These are phyloP conservation scores for Sisymbrium altissimum DNA, from an alignment of 345 rosid species.

Conservation along the genomic window DNA sequence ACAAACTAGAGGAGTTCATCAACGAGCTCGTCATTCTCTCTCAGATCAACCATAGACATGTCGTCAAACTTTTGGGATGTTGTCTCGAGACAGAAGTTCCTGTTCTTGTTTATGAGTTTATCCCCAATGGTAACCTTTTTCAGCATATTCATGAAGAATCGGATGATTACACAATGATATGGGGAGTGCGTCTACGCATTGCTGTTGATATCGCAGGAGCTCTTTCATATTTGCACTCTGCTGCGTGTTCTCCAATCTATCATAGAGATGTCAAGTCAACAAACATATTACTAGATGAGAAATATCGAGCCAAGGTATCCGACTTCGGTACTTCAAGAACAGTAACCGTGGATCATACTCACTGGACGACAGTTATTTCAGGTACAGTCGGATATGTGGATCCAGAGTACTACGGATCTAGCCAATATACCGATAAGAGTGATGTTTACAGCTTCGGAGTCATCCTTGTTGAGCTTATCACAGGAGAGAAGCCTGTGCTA, in stretches of 20 bases:
- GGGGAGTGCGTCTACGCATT: neutral
- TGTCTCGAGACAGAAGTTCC: slow-evolving; percentile 42
- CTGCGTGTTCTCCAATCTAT: neutral
- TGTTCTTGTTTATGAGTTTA: slow-evolving; percentile 38
- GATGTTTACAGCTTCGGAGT: slow-evolving; percentile 1
- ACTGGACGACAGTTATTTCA: neutral
- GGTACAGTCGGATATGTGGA: slow-evolving; percentile 25
- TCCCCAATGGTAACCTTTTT: neutral
- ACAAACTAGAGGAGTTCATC: no score
- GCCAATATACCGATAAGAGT: neutral
- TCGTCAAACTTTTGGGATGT: no score
- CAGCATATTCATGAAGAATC: slow-evolving; percentile 1
- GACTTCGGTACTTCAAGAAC: neutral
- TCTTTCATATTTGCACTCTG: neutral
- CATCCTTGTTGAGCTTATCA: neutral
- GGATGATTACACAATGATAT: neutral
- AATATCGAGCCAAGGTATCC: neutral
- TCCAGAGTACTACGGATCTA: neutral
- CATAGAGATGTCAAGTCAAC: neutral
- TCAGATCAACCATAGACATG: no score
- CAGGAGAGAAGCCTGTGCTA: neutral
- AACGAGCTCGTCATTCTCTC: no score
- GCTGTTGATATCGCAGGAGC: slow-evolving; percentile 25
- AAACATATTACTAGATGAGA: slow-evolving; percentile 5
- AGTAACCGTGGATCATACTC: neutral